phyloP scores from a whole-genome alignment of 352 stramenopile genomes.

The Pythium apleroticum region DNA sequence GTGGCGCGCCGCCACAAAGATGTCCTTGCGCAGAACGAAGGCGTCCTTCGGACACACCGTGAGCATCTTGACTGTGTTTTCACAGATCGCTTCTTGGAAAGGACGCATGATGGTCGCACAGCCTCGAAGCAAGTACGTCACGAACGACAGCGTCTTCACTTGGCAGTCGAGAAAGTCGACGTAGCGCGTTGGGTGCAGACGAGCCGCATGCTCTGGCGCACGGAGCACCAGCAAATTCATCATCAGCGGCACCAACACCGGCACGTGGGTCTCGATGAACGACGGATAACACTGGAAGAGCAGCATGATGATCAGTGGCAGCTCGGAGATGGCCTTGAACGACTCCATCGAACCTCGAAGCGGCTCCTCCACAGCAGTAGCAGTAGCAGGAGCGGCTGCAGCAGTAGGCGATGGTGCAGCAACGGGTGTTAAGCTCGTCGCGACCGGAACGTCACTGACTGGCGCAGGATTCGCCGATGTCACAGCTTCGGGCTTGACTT shows the following conservation, averaged over 20 bases:
- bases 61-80: slow-evolving; percentile 94
- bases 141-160: slow-evolving; percentile 98
- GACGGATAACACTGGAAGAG: slow-evolving; percentile 98
- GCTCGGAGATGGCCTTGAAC: slow-evolving; percentile 96
- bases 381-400: not conserved
- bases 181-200: slow-evolving; percentile 68
- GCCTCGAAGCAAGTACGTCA: slow-evolving; percentile 95
- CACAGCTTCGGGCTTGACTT: not conserved
- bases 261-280: slow-evolving; percentile 95
- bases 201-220: slow-evolving; percentile 57
- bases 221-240: slow-evolving; percentile 92
- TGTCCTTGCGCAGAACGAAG: slow-evolving; percentile 94
- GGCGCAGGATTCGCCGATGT: not conserved
- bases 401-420: not conserved
- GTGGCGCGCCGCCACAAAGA: slow-evolving; percentile 95
- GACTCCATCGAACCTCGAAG: slow-evolving; percentile 88
- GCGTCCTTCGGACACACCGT: slow-evolving; percentile 93
- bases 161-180: slow-evolving; percentile 94
- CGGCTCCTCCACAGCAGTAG: slow-evolving; percentile 29
- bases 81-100: slow-evolving; percentile 94
- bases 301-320: slow-evolving; percentile 98
- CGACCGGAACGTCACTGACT: not conserved
- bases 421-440: not conserved
- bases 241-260: slow-evolving; percentile 96
- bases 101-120: slow-evolving; percentile 93